Percentiles rank a stretch among this genome's conserved stretches.
phyloP scores from a whole-genome alignment of 2,329 filamentous ascomycete genomes.

The Amauroascus verrucosus region DNA sequence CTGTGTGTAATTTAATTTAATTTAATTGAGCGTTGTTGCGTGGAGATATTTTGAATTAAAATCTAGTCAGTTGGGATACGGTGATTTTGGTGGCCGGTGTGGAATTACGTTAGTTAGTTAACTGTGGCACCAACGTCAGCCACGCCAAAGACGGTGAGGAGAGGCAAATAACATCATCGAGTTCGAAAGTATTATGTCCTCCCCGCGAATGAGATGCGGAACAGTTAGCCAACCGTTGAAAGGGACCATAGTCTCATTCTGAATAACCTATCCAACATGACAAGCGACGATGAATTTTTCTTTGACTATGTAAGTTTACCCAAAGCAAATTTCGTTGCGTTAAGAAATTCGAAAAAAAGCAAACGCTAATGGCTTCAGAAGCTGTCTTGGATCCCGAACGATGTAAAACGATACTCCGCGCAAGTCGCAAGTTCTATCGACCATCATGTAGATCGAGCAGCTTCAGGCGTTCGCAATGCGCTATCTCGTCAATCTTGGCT shows the following conservation, averaged over 20 bases:
- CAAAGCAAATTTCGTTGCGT: neutral
- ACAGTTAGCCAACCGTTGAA: neutral
- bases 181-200: neutral
- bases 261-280: constrained; percentile 46
- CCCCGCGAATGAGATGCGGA: neutral
- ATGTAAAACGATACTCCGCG: constrained; percentile 59
- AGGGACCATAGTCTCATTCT: neutral
- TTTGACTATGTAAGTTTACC: constrained; percentile 56
- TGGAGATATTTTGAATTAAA: too few relatives aligned
- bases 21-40: too few relatives aligned
- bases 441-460: constrained; percentile 65
- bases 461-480: constrained; percentile 58
- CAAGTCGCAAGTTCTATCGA: constrained; percentile 73
- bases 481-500: constrained; percentile 62
- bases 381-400: constrained; percentile 45
- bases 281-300: constrained; percentile 68
- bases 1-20: too few relatives aligned
- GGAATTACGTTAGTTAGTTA: too few relatives aligned
- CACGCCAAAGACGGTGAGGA: neutral
- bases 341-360: neutral
- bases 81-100: too few relatives aligned
- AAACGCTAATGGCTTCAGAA: constrained; percentile 38
- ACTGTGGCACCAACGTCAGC: neutral
- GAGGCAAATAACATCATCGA: constrained; percentile 11
- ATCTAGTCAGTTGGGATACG: too few relatives aligned